Evolutionary conservation across 164 flowering plant species (phyloP).

Genomic region (Vitis labrusca): DNA sequence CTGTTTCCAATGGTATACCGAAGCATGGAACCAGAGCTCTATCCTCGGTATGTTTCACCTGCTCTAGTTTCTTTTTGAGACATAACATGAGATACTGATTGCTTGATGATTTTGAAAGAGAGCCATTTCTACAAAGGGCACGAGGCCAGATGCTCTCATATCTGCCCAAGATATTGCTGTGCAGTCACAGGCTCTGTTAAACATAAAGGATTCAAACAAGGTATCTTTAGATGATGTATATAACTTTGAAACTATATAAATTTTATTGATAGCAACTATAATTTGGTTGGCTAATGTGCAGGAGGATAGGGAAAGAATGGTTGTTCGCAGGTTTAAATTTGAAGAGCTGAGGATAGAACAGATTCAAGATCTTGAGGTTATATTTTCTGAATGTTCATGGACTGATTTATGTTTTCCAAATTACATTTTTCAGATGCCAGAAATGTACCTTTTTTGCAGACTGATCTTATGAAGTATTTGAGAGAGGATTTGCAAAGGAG

Average conservation of each 20-base stretch:
- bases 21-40: slow-evolving; percentile 66
- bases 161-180: slow-evolving; percentile 77
- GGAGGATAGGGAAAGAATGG: slow-evolving; percentile 93
- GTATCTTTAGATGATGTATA: slow-evolving; percentile 26
- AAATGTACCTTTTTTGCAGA: slow-evolving; percentile 41
- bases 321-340: slow-evolving; percentile 84
- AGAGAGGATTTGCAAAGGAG: slow-evolving; percentile 87
- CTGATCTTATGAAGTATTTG: slow-evolving; percentile 78
- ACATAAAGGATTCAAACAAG: slow-evolving; percentile 91
- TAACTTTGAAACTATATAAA: background rate
- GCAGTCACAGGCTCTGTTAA: slow-evolving; percentile 83
- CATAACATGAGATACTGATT: slow-evolving; percentile 3
- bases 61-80: background rate
- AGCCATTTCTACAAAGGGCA: slow-evolving; percentile 47
- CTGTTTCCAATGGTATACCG: slow-evolving; percentile 45
- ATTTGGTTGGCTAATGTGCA: slow-evolving; percentile 28
- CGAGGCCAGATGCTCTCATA: slow-evolving; percentile 59
- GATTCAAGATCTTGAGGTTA: slow-evolving; percentile 97
- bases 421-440: no score
- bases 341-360: slow-evolving; percentile 93
- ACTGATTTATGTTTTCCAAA: background rate
- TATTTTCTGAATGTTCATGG: background rate
- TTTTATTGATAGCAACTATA: background rate
- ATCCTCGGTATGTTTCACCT: slow-evolving; percentile 52
- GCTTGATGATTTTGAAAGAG: slow-evolving; percentile 46